Evolutionary conservation across 495 filamentous ascomycete species (phyloP).

Genomic region (Gamarada debralockiae): DNA sequence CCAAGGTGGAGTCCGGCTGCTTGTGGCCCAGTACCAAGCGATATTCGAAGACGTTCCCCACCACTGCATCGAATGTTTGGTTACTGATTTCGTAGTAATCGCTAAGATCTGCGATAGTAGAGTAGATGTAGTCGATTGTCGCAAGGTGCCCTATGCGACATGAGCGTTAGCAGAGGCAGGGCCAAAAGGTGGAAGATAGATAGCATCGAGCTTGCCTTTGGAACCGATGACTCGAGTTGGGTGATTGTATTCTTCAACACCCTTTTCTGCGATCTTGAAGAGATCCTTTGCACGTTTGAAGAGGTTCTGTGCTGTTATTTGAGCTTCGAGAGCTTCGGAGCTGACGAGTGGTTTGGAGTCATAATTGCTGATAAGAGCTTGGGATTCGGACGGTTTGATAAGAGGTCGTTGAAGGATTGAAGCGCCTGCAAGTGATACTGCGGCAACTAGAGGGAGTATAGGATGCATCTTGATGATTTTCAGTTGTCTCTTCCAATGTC

Average conservation of each 20-base stretch:
- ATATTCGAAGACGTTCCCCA: slow-evolving; percentile 53
- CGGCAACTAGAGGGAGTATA: slow-evolving; percentile 10
- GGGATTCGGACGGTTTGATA: background rate
- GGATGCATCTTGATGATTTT: slow-evolving; percentile 5
- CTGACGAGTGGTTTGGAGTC: slow-evolving; percentile 31
- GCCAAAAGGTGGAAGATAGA: slow-evolving; percentile 1
- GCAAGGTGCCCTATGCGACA: slow-evolving; percentile 45
- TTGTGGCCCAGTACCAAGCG: slow-evolving; percentile 50
- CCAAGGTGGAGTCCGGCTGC: slow-evolving; percentile 43
- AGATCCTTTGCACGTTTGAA: slow-evolving; percentile 50
- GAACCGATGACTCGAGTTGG: slow-evolving; percentile 64
- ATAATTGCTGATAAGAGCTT: slow-evolving; percentile 9
- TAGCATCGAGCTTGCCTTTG: slow-evolving; percentile 42
- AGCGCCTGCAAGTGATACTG: slow-evolving; percentile 11
- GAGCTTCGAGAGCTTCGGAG: slow-evolving; percentile 47
- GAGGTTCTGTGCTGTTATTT: slow-evolving; percentile 49
- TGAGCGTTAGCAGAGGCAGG: slow-evolving; percentile 12
- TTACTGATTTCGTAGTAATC: slow-evolving; percentile 56
- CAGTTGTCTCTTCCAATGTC: too few species aligned
- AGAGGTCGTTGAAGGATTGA: slow-evolving; percentile 17
- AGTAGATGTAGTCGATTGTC: slow-evolving; percentile 58
- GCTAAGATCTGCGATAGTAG: slow-evolving; percentile 40
- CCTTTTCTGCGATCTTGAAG: slow-evolving; percentile 50
- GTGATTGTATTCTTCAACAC: slow-evolving; percentile 51
- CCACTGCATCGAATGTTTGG: slow-evolving; percentile 55